Evolutionary conservation across 2,329 filamentous ascomycete genomes (phyloP), one percentile per base, ranked within the genome.

Genomic region (Pochonia chlamydosporia): DNA sequence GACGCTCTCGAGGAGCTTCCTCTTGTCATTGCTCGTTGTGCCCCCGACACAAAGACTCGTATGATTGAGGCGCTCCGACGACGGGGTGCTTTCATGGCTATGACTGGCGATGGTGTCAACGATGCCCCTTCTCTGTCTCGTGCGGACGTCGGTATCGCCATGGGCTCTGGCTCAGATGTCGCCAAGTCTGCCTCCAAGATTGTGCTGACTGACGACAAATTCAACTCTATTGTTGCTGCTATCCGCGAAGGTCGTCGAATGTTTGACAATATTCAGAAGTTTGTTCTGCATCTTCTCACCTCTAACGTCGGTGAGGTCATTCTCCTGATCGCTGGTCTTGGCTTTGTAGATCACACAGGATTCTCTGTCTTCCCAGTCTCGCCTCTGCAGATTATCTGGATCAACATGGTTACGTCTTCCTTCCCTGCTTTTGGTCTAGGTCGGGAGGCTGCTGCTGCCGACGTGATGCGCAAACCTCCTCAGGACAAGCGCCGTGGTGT

Each of bases 261-360:
- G 74, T 92, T 91, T 61, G 87, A 92, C 65, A 93, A 93, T 60
- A 90, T 93, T 53, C 87, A 93, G 59, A 92, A 92, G 58, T 93
- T 93, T 59, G 83, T 93, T 39, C 74, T 93, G 36, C 88, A 90
- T 62, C 69, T 93, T 31, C 75, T 95, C 28, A 82, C 83, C 1
- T 83, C 89, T 63, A 95, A 95, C 61, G 85, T 95, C 37, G 89
- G 87, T 28, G 86, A 95, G 61, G 90, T 91, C 7, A 83, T 87
- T 52, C 83, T 89, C 1, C 74, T 95, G 14, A 81, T 95, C 23
- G 83, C 89, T 33, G 90, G 90, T 45, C 79, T 95, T 4, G 85
- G 76, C 0, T 95, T 95, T 70, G 86, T 89, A 58, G 90, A 95
- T 60, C 55, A 66, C 3, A 70, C 74, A 9, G 76, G 79, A 8